Evolutionary conservation across 148 eudicot species (phyloP), one percentile per base, ranked within the genome.

Genomic region (Vaccinium myrtillus): DNA sequence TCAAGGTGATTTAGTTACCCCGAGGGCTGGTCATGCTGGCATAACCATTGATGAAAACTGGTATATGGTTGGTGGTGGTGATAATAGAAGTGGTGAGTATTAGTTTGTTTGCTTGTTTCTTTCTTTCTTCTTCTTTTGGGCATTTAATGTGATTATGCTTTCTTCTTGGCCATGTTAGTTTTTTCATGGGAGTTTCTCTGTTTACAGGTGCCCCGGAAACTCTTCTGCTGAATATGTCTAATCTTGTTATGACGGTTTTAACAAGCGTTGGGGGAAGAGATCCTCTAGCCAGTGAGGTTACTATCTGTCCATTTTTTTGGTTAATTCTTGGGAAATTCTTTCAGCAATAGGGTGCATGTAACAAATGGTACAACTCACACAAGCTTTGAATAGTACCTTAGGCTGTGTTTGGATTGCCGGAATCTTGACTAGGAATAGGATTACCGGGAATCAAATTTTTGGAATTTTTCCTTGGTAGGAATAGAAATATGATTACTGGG

Each of bases 211-310:
- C 98, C 80, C 83, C 83, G 43, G 98, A 97, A 73, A 97, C 99
- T 71, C 87, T 97, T 81, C 85, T 90, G 76, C 73, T 97, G 79
- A 90, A 97, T 82, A 93, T 95, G 99, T 87, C 91, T 27, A 97
- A 93, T 87, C 94, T 95, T 88, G 94, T 84, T 39, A 88, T 95
- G 85, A 91, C 97, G 53, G 90, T 87, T 80, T 86, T 97, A 77
- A 81, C 94, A 69, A 90, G 84, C 19, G 95, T 95, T 59, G 86
- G 88, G 79, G 91, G 84, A 91, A 92, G 99, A 89, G 91, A 95
- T 91, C 92, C 96, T 82, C 93, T 97, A 78, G 98, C 98, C 80
- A 97, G 99, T 89, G 99, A 97, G 99, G 99, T 97, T 63, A 78
- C 85, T 75, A 67, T 77, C 39, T 87, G 11, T 27, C 82, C 83